These are phyloP conservation scores for Tulasnella sp. DNA, from an alignment of 768 basidiomycete species.

Conservation along the genomic window DNA sequence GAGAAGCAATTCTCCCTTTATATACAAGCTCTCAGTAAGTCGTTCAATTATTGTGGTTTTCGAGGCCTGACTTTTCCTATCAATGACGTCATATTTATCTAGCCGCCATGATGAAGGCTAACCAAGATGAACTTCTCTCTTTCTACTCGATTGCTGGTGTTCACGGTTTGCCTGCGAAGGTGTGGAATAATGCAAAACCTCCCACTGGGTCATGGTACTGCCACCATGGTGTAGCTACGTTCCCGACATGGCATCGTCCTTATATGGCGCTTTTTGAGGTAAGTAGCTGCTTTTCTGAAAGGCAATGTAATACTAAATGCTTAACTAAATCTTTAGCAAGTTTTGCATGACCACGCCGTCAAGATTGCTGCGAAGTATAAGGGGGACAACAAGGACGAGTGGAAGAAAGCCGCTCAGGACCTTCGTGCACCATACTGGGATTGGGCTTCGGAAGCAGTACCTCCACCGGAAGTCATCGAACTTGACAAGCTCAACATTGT, in stretches of 20 bases:
- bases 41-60: too few relatives aligned
- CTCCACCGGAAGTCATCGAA: background rate
- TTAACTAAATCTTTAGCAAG: background rate
- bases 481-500: slow-evolving; percentile 23
- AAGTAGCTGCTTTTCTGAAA: slow-evolving; percentile 2
- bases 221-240: too few relatives aligned
- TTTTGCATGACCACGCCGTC: background rate
- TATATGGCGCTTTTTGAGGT: slow-evolving; percentile 42
- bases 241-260: slow-evolving; percentile 46
- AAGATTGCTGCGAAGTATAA: background rate
- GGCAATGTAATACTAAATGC: background rate
- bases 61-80: too few relatives aligned
- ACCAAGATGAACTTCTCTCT: too few relatives aligned
- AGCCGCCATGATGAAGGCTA: too few relatives aligned
- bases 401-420: background rate
- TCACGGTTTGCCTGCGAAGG: too few relatives aligned
- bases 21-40: slow-evolving; percentile 38
- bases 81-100: too few relatives aligned
- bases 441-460: background rate
- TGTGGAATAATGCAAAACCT: too few relatives aligned
- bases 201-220: too few relatives aligned
- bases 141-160: too few relatives aligned
- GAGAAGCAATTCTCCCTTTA: slow-evolving; percentile 38
- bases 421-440: background rate
- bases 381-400: background rate